These are phyloP conservation scores for Diaporthe sp. DNA, from an alignment of 2,329 filamentous ascomycete species.

Conservation along the genomic window DNA sequence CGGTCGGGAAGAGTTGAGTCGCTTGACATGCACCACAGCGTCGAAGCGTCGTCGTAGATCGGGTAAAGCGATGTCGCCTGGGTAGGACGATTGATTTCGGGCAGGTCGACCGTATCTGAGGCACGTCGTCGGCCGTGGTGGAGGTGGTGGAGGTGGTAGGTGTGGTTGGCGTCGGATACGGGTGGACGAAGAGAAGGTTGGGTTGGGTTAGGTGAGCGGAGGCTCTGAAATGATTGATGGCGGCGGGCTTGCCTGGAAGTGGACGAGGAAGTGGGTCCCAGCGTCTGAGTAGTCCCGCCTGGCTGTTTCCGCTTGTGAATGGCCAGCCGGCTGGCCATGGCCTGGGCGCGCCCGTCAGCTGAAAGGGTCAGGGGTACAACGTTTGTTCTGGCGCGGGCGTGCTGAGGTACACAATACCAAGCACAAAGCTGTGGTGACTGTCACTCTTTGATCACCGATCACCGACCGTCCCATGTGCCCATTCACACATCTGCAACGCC, in stretches of 20 bases:
- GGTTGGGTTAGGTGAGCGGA: constrained; percentile 39
- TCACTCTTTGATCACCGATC: constrained; percentile 21
- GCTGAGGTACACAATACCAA: background rate
- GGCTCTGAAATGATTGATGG: constrained; percentile 35
- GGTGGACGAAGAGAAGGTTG: constrained; percentile 37
- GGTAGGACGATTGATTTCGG: constrained; percentile 29
- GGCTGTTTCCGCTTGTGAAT: constrained; percentile 16
- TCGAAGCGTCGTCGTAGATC: constrained; percentile 13
- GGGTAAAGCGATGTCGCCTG: constrained; percentile 17
- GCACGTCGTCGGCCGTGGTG: constrained; percentile 35
- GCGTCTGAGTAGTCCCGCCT: constrained; percentile 24
- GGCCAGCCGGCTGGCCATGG: constrained; percentile 22
- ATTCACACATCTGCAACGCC: background rate
- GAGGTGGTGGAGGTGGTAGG: constrained; percentile 23
- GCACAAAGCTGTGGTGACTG: background rate
- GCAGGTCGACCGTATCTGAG: constrained; percentile 31
- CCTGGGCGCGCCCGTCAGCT: constrained; percentile 30
- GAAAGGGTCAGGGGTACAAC: constrained; percentile 31
- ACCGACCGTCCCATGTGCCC: constrained; percentile 11
- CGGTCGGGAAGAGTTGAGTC: constrained; percentile 23
- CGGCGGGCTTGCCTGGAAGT: constrained; percentile 33
- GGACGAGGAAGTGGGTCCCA: constrained; percentile 22
- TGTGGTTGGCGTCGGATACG: constrained; percentile 11
- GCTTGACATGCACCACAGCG: constrained; percentile 34
- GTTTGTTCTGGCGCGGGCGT: background rate